Base-by-base conservation (phyloP, 1,139 yeast genomes). In the Hyphopichia buzzinii region DNA sequence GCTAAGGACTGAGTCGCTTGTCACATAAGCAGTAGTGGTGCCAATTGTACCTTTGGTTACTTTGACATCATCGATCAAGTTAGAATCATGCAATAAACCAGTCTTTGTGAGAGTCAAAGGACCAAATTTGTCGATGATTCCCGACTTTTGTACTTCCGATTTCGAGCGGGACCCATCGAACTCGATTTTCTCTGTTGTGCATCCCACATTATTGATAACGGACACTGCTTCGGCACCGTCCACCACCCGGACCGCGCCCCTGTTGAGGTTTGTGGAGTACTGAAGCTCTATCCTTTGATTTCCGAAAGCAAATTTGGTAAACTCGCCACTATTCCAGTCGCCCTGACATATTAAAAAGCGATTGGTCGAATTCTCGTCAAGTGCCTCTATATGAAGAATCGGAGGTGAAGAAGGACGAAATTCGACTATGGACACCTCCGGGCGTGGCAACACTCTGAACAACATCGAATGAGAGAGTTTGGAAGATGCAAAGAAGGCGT, bases 351-450 rank as follows among this genome's bases (percentile, higher is more conserved):
- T n/a, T n/a, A 30, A 21, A 4, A 19, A n/a, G 7, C 13, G 23
- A n/a, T 16, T 15, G 10, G 8, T 25, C 6, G 8, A 5, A 25
- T 25, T n/a, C 6, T 25, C 12, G 23, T 19, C 8, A 10, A 7
- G 10, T 4, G 13, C 11, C 8, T 50, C 48, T 11, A 67, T 41
- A 39, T 61, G 65, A 15, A 70, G 39, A 1, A 71, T 45, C 1
- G 76, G 75, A 3, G 74, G 68, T 3, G 68, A 51, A 4, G 68
- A 55, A 1, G 53, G 46, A 10, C 59, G 36, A 26, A 47, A 49
- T 16, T 46, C 34, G n/a, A 43, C 30, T 8, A 67, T 49, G 17
- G 50, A 43, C 8, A 67, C 53, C 37, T 46, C 54, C 1, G 75
- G 75, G 4, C 47, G 39, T 3, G 42, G 32, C 0, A 65, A 57